Percentiles rank a stretch among this genome's conserved stretches.
phyloP scores from a whole-genome alignment of 2,329 filamentous ascomycete species.

The Aaosphaeria pasadenensis region DNA sequence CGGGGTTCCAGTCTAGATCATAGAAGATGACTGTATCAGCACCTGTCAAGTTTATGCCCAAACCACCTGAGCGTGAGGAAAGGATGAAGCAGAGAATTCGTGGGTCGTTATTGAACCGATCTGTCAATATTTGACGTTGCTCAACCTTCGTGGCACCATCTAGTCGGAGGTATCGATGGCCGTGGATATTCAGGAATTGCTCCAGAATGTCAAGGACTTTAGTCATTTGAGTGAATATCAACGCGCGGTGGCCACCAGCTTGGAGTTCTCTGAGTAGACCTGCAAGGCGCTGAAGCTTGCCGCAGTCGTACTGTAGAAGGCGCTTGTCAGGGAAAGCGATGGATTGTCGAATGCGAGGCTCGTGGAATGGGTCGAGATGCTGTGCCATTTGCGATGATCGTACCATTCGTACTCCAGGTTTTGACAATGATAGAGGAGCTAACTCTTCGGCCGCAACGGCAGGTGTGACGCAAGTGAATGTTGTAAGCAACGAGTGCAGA shows the following conservation, averaged over 20 bases:
- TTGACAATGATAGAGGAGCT: constrained; percentile 60
- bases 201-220: constrained; percentile 97
- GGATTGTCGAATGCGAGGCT: constrained; percentile 84
- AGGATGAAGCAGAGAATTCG: constrained; percentile 94
- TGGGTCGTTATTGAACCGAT: constrained; percentile 92
- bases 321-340: constrained; percentile 97
- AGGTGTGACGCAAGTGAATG: constrained; percentile 91
- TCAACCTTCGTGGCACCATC: constrained; percentile 97
- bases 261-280: constrained; percentile 82
- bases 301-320: constrained; percentile 95
- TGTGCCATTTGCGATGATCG: constrained; percentile 54
- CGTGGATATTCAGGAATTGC: constrained; percentile 96
- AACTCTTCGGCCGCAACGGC: constrained; percentile 80
- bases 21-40: constrained; percentile 99
- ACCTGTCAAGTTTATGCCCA: constrained; percentile 95
- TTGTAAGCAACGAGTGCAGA: constrained; percentile 73
- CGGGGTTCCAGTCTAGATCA: constrained; percentile 98
- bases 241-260: constrained; percentile 82
- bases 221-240: constrained; percentile 99
- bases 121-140: constrained; percentile 89
- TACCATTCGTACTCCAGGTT: constrained; percentile 55
- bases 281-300: constrained; percentile 89
- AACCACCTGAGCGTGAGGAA: constrained; percentile 87
- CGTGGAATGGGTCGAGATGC: constrained; percentile 80
- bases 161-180: constrained; percentile 91